A percentile compares a stretch with the other conserved stretches of the same genome.
Conservation (phyloP, 2,329 filamentous ascomycete species). For the Tolypocladium tundrense region DNA sequence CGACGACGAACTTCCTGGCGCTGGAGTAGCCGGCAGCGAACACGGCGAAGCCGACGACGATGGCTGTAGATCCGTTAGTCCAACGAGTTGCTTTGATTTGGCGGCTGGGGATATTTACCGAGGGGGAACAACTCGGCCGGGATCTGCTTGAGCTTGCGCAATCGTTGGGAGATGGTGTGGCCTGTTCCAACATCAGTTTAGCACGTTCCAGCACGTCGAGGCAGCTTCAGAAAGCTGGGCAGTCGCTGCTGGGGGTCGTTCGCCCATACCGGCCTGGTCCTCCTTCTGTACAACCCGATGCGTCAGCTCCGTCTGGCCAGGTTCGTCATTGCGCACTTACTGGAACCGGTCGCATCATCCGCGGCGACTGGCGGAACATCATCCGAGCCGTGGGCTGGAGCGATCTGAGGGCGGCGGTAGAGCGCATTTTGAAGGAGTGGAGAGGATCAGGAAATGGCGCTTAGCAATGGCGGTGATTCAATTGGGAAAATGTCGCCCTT, state of each 20-base stretch:
- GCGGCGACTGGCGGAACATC: constrained; percentile 56
- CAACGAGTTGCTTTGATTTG: neutral
- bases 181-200: constrained; percentile 39
- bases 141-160: constrained; percentile 80
- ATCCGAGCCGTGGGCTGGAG: constrained; percentile 53
- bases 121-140: constrained; percentile 92
- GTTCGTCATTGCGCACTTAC: constrained; percentile 34
- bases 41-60: constrained; percentile 81
- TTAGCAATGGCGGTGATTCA: constrained; percentile 16
- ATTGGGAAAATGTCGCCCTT: constrained; percentile 21
- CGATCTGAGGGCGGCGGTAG: constrained; percentile 57
- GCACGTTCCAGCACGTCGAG: neutral
- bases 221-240: neutral
- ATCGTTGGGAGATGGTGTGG: constrained; percentile 92
- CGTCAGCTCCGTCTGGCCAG: constrained; percentile 13
- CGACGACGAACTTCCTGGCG: constrained; percentile 69
- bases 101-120: constrained; percentile 42
- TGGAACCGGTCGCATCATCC: constrained; percentile 61
- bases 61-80: constrained; percentile 38
- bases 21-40: constrained; percentile 74
- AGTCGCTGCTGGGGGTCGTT: neutral
- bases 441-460: constrained; percentile 16
- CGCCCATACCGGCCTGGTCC: constrained; percentile 53
- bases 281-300: constrained; percentile 41
- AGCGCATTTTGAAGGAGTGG: constrained; percentile 45